Conservation (phyloP, 768 basidiomycete genomes). For the Trametes cubensis region DNA sequence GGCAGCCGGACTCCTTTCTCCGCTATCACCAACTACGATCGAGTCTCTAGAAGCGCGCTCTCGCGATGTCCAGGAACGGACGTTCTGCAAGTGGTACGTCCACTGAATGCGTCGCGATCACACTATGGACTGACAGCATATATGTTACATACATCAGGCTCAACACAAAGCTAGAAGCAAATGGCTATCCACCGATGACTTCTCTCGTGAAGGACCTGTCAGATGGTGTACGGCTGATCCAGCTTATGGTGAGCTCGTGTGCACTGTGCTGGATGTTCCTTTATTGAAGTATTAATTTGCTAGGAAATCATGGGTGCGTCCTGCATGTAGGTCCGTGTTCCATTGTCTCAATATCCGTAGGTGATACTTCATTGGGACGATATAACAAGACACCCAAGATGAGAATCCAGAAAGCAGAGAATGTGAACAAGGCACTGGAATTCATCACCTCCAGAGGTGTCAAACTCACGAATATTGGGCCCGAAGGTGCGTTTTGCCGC, state of each 20-base stretch:
- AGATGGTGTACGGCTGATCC: conserved; percentile 94
- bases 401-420: conserved; percentile 97
- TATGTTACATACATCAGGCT: conserved; percentile 56
- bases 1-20: conserved; percentile 16
- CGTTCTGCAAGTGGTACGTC: conserved; percentile 87
- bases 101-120: not conserved
- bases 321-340: conserved; percentile 9
- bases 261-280: not conserved
- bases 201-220: conserved; percentile 90
- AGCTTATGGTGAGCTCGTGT: conserved; percentile 71
- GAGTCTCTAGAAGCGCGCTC: conserved; percentile 67
- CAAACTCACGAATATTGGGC: conserved; percentile 96
- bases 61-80: conserved; percentile 50
- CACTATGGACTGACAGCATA: conserved; percentile 2
- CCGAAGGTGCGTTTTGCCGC: conserved; percentile 73
- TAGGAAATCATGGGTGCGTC: conserved; percentile 94
- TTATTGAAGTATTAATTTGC: not conserved
- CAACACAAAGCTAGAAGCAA: conserved; percentile 89
- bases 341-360: conserved; percentile 40
- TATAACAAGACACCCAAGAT: conserved; percentile 91
- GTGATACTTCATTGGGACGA: conserved; percentile 89
- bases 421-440: conserved; percentile 94
- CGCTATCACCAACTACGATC: conserved; percentile 36
- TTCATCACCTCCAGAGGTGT: conserved; percentile 94
- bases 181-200: conserved; percentile 84